phyloP scores from a whole-genome alignment of 306 rosid species.

The Cicer yamashitae region DNA sequence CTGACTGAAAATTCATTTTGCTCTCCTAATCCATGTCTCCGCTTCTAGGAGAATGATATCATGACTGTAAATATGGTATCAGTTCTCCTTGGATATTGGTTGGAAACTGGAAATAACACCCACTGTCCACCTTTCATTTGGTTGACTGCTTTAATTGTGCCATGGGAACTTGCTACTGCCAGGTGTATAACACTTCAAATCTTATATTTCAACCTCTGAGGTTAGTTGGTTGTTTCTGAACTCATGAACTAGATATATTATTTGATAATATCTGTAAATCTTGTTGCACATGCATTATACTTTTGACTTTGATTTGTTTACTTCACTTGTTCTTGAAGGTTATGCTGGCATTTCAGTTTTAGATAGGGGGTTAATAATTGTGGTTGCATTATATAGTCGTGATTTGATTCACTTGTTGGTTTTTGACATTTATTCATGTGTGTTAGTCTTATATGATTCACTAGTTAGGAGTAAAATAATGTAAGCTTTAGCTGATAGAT shows the following conservation, averaged over 20 bases:
- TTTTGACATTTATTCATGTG: background rate
- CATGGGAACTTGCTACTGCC: background rate
- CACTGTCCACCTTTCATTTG: background rate
- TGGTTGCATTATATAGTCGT: background rate
- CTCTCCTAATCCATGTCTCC: background rate
- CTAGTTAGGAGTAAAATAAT: background rate
- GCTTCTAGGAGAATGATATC: conserved; percentile 11
- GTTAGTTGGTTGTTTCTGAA: background rate
- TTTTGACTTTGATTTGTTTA: conserved; percentile 6
- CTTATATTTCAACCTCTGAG: conserved; percentile 18
- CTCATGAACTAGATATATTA: background rate
- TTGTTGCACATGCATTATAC: background rate
- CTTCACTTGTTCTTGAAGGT: background rate
- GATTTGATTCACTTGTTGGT: conserved; percentile 3
- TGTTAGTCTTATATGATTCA: background rate
- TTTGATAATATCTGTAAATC: background rate
- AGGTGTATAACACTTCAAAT: background rate
- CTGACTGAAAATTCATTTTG: background rate
- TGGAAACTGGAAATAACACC: background rate
- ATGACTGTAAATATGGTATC: background rate
- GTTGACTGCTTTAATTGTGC: background rate
- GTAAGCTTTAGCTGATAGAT: background rate
- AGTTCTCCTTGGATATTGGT: conserved; percentile 10
- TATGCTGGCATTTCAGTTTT: background rate
- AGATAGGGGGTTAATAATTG: background rate